Evolutionary conservation across 202 grass and related monocot species (phyloP).

Genomic region (Cymbopogon flexuosus): DNA sequence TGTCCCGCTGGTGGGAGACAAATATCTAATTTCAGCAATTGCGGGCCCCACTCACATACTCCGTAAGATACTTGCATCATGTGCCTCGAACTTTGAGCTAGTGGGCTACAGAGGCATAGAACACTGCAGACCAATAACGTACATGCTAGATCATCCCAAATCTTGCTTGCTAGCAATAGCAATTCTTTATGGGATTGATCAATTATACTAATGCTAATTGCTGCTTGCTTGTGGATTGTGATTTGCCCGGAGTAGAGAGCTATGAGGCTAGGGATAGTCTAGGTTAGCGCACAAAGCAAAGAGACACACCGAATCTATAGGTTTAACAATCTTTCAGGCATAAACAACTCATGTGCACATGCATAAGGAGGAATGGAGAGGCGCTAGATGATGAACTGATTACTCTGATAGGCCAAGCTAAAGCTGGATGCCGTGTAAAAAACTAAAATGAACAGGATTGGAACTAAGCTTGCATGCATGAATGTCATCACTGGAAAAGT

Average conservation of each 20-base stretch:
- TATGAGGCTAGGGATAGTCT: background rate
- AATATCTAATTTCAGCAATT: constrained; percentile 1
- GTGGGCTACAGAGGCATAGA: constrained; percentile 6
- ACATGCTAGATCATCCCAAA: constrained; percentile 21
- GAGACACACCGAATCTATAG: constrained; percentile 23
- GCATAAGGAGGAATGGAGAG: background rate
- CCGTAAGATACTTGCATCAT: background rate
- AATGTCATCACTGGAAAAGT: constrained; percentile 15
- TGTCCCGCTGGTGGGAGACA: constrained; percentile 10
- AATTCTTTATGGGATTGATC: background rate
- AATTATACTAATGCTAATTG: background rate
- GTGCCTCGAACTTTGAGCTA: constrained; percentile 7
- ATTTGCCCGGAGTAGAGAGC: constrained; percentile 1
- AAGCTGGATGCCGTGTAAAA: background rate
- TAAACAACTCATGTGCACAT: constrained; percentile 28
- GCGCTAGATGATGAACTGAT: background rate
- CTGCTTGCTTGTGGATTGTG: background rate
- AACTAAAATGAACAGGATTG: background rate
- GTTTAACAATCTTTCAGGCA: background rate
- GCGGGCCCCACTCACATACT: background rate
- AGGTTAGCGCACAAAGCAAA: constrained; percentile 16
- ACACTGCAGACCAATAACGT: background rate
- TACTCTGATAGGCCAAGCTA: constrained; percentile 2
- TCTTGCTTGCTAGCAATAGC: background rate
- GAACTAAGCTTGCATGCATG: background rate